Base-by-base conservation (phyloP, 495 filamentous ascomycete species). In the Trichoderma erinaceum region DNA sequence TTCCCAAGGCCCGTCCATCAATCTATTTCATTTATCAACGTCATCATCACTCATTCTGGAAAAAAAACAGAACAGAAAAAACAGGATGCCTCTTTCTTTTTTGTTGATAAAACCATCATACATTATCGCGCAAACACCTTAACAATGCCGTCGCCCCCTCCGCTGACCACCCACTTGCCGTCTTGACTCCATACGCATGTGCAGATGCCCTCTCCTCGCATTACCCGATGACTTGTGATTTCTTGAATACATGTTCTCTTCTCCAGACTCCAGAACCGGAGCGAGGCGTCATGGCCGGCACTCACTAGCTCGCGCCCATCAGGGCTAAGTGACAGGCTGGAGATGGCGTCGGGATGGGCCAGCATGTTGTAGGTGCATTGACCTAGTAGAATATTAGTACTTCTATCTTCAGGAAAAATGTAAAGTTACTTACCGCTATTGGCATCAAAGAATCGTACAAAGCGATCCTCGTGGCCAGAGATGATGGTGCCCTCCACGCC, bases 351-450 rank as follows among this genome's bases (percentile, higher is more conserved):
- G 2, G 94, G 92, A 75, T 99, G 95, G 3, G 95, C 95, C 67
- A 97, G 87, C 95, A 99, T 98, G 71, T 88, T 93, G 77, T 98
- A 99, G 18, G 96, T 97, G 81, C 93, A 97, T 95, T 98, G 96
- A 70, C 95, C 95, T 99, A 72, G 13, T 13, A 23, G 41, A n/a
- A 41, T 6, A 52, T 86, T 75, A 82, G 80, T 69, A 64, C 32
- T 27, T 25, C 6, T 0, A 16, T 64, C 61, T 18, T 18, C 16
- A 3, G 52, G 23, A 29, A 35, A 56, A n/a, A 65, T n/a, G 16
- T 44, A 64, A 23, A 72, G n/a, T 56, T 25, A 88, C 92, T 77
- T 87, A 98, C 95, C 95, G 78, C 91, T 97, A 74, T 98, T 98
- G 27, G 95, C 95, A 82, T 99, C 95, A 72, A 96, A 99, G 83